Conservation (phyloP, 805 yeast genomes). For the Candida piceae region DNA sequence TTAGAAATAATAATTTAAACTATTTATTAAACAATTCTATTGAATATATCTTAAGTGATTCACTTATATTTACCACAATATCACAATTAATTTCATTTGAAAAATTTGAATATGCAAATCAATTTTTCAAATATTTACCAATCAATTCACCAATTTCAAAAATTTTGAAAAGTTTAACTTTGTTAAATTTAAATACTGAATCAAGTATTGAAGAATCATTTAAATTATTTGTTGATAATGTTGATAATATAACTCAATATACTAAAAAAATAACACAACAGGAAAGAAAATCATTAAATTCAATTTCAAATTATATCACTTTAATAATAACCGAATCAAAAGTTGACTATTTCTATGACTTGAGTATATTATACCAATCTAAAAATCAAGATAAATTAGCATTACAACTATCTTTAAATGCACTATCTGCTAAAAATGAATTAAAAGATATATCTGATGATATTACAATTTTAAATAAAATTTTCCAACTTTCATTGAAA, state of each 20-base stretch:
- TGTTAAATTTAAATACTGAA: conserved; percentile 23
- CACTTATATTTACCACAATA: conserved; percentile 18
- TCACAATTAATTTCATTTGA: conserved; percentile 18
- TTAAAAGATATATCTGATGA: conserved; percentile 18
- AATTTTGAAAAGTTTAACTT: conserved; percentile 24
- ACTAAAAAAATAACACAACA: conserved; percentile 11
- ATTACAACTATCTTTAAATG: conserved; percentile 28
- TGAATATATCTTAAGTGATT: conserved; percentile 12
- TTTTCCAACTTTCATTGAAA: conserved; percentile 29
- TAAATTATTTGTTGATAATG: conserved; percentile 25
- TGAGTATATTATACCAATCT: conserved; percentile 34
- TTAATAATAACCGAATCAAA: conserved; percentile 28
- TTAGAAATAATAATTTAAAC: conserved; percentile 22
- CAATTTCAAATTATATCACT: conserved; percentile 15
- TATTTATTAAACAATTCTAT: conserved; percentile 15
- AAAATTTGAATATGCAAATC: conserved; percentile 6
- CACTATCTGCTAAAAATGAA: conserved; percentile 18
- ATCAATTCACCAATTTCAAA: conserved; percentile 16
- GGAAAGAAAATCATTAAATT: conserved; percentile 17
- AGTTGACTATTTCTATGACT: conserved; percentile 33
- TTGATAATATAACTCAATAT: conserved; percentile 25
- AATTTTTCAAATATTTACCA: conserved; percentile 20
- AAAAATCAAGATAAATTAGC: conserved; percentile 29
- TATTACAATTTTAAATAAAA: conserved; percentile 17
- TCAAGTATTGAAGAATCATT: conserved; percentile 22